phyloP scores from a whole-genome alignment of 495 filamentous ascomycete genomes.

The Penicillium nucicola region DNA sequence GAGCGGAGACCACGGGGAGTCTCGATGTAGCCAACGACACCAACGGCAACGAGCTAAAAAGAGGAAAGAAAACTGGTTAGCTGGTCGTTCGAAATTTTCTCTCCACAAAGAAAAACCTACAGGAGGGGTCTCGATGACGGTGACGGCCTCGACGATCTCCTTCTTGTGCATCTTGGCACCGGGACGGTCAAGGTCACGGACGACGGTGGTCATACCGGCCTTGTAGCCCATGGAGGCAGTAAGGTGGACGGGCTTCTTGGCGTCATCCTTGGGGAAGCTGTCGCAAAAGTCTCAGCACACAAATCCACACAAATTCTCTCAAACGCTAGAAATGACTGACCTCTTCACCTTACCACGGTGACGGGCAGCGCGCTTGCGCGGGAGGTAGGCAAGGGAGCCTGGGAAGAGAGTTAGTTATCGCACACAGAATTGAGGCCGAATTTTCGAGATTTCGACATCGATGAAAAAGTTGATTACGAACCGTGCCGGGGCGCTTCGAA shows the following conservation, averaged over 20 bases:
- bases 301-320: constrained; percentile 15
- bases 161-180: constrained; percentile 99
- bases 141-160: constrained; percentile 99
- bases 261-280: constrained; percentile 99
- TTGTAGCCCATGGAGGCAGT: constrained; percentile 99
- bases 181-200: constrained; percentile 98
- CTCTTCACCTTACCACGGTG: constrained; percentile 99
- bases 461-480: constrained; percentile 39
- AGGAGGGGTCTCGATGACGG: constrained; percentile 99
- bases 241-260: constrained; percentile 98
- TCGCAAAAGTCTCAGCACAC: constrained; percentile 35
- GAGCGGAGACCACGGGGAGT: constrained; percentile 99
- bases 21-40: constrained; percentile 99
- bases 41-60: constrained; percentile 92
- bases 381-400: constrained; percentile 89
- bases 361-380: constrained; percentile 92
- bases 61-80: constrained; percentile 3
- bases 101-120: constrained; percentile 55
- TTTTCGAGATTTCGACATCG: constrained; percentile 23
- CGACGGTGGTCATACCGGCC: constrained; percentile 99
- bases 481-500: constrained; percentile 96
- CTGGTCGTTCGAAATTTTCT: background rate
- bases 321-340: constrained; percentile 47
- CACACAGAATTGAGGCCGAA: constrained; percentile 25
- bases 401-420: constrained; percentile 33